Evolutionary conservation across 1,284 basidiomycete genomes (phyloP).

Genomic region (Fomitopsis palustris): DNA sequence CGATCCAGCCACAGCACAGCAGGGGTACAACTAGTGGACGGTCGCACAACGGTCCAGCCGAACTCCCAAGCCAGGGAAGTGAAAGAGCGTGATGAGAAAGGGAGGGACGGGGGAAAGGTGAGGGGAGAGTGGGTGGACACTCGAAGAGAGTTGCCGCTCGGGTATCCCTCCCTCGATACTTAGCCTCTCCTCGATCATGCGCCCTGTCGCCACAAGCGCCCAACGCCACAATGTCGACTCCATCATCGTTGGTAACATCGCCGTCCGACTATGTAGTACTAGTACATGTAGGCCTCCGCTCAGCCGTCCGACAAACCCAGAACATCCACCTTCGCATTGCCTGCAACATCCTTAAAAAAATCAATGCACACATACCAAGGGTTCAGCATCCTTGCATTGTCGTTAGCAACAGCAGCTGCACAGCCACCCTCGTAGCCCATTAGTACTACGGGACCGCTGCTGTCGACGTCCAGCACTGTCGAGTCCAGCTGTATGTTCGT

Average conservation of each 20-base stretch:
- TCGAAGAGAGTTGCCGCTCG: constrained; percentile 7
- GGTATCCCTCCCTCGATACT: neutral
- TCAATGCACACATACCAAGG: too few species aligned
- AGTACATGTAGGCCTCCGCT: too few species aligned
- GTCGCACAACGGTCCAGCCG: constrained; percentile 50
- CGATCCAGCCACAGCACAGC: constrained; percentile 45
- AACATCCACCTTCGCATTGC: too few species aligned
- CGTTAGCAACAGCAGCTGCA: neutral
- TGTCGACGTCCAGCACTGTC: too few species aligned
- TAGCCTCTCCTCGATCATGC: neutral
- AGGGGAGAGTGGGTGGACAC: constrained; percentile 4
- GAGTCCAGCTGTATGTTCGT: too few species aligned
- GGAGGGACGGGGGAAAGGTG: constrained; percentile 16
- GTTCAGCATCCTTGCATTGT: too few species aligned
- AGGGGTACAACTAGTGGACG: constrained; percentile 24
- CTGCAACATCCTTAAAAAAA: too few species aligned
- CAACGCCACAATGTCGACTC: neutral
- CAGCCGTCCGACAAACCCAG: too few species aligned
- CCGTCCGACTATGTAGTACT: too few species aligned
- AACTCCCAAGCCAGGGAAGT: constrained; percentile 29
- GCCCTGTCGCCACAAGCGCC: neutral
- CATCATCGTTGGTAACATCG: neutral
- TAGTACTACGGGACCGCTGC: neutral
- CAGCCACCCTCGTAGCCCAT: neutral
- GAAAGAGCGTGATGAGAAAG: constrained; percentile 21